A percentile compares a stretch with the other conserved stretches of the same genome.
Evolutionary conservation across 225 moss, liverwort and hornwort species (phyloP).

Genomic region (Physcomitrellopsis africana): DNA sequence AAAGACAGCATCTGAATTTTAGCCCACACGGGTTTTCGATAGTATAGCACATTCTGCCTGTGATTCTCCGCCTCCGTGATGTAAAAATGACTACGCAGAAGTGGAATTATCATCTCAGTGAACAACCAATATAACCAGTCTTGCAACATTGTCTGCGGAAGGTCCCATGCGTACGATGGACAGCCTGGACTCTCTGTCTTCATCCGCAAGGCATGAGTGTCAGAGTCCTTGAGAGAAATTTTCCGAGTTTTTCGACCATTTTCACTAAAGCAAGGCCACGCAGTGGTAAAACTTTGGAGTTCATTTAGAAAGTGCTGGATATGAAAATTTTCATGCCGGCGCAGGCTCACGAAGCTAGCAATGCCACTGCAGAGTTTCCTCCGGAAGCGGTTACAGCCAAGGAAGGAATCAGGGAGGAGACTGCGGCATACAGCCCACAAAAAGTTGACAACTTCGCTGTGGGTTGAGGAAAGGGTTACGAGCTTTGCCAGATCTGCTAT

Average conservation of each 20-base stretch:
- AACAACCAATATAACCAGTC: conserved; percentile 89
- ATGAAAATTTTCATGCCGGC: conserved; percentile 78
- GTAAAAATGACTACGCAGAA: conserved; percentile 88
- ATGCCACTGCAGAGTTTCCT: conserved; percentile 82
- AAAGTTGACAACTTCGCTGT: conserved; percentile 82
- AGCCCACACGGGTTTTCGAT: conserved; percentile 96
- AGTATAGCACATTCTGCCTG: conserved; percentile 89
- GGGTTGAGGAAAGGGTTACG: conserved; percentile 67
- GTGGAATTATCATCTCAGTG: conserved; percentile 68
- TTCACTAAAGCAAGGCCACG: conserved; percentile 56
- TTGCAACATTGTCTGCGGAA: conserved; percentile 61
- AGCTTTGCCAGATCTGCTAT: conserved; percentile 51
- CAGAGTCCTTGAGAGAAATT: background rate
- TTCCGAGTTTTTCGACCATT: background rate
- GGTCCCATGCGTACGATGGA: conserved; percentile 18
- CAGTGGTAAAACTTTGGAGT: conserved; percentile 43
- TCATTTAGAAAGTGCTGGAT: conserved; percentile 63
- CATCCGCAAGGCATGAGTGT: background rate
- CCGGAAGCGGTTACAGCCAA: conserved; percentile 63
- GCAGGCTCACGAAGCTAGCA: conserved; percentile 83
- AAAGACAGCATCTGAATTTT: conserved; percentile 71
- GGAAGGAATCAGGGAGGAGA: conserved; percentile 73
- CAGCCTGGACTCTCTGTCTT: conserved; percentile 25
- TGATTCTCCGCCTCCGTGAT: conserved; percentile 89
- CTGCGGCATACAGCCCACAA: conserved; percentile 90